Conservation (phyloP, 169 alveolate species). For the Babesia gibsoni region DNA sequence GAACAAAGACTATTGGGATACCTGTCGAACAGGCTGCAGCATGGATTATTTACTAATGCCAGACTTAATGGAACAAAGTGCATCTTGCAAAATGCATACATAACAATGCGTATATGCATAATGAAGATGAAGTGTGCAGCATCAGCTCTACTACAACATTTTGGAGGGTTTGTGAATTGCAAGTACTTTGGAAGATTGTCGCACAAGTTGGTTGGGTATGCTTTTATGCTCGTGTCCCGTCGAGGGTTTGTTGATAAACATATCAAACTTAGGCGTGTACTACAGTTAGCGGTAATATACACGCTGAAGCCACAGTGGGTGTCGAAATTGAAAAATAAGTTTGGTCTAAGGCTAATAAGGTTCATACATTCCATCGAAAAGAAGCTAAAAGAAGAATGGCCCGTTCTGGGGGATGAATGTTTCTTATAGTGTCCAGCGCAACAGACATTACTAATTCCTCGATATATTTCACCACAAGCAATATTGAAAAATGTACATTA, state of each 20-base stretch:
- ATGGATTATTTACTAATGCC: constrained; percentile 43
- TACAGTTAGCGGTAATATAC: constrained; percentile 37
- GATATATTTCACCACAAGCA: too few relatives aligned
- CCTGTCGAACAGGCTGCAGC: constrained; percentile 45
- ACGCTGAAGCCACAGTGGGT: constrained; percentile 22
- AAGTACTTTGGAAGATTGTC: constrained; percentile 28
- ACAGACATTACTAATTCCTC: background rate
- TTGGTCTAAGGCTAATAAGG: constrained; percentile 4
- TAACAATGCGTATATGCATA: constrained; percentile 40
- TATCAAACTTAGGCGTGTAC: background rate
- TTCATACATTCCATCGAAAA: constrained; percentile 22
- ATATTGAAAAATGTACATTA: too few relatives aligned
- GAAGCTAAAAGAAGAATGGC: constrained; percentile 20
- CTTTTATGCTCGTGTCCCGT: constrained; percentile 13
- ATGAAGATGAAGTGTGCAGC: constrained; percentile 32
- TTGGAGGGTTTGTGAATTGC: constrained; percentile 60
- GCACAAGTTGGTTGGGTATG: constrained; percentile 31
- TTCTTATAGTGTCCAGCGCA: background rate
- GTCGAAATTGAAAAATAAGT: background rate
- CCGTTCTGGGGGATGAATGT: background rate
- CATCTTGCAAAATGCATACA: constrained; percentile 42
- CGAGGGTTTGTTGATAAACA: constrained; percentile 33
- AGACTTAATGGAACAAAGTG: constrained; percentile 31
- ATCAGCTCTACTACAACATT: constrained; percentile 15
- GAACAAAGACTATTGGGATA: constrained; percentile 61